Evolutionary conservation across 768 basidiomycete species (phyloP).

Genomic region (Termitomyces eurrhizus): DNA sequence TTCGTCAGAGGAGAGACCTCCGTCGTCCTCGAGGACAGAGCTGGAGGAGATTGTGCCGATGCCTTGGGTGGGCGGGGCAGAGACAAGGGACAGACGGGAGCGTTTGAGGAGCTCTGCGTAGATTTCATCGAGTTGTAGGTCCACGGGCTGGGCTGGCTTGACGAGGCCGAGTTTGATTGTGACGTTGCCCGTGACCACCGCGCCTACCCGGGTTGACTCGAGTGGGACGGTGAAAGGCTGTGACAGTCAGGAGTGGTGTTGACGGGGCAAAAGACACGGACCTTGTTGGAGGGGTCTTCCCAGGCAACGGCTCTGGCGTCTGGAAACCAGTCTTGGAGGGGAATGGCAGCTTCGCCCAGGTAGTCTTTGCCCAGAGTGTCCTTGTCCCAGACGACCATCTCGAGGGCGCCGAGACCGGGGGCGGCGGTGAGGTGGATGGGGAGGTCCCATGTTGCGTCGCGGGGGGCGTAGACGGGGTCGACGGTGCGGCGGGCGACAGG

Average conservation of each 20-base stretch:
- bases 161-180: constrained; percentile 47
- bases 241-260: background rate
- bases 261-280: constrained; percentile 28
- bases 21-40: constrained; percentile 72
- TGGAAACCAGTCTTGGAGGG: constrained; percentile 79
- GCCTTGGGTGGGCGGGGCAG: constrained; percentile 80
- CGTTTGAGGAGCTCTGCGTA: constrained; percentile 62
- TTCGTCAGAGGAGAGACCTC: constrained; percentile 55
- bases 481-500: constrained; percentile 70
- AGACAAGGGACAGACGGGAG: constrained; percentile 63
- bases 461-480: constrained; percentile 61
- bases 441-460: constrained; percentile 86
- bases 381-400: constrained; percentile 92
- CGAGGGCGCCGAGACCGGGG: constrained; percentile 57
- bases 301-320: constrained; percentile 42
- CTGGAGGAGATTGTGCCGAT: constrained; percentile 79
- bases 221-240: constrained; percentile 25
- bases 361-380: constrained; percentile 91
- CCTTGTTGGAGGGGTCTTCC: constrained; percentile 66
- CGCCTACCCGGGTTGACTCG: constrained; percentile 38
- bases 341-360: constrained; percentile 80
- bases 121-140: constrained; percentile 55
- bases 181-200: constrained; percentile 36
- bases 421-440: constrained; percentile 60
- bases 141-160: constrained; percentile 36